A percentile compares a stretch with the other conserved stretches of the same genome.
Evolutionary conservation across 225 moss, liverwort and hornwort species (phyloP).

Genomic region (Physcomitrium patens): DNA sequence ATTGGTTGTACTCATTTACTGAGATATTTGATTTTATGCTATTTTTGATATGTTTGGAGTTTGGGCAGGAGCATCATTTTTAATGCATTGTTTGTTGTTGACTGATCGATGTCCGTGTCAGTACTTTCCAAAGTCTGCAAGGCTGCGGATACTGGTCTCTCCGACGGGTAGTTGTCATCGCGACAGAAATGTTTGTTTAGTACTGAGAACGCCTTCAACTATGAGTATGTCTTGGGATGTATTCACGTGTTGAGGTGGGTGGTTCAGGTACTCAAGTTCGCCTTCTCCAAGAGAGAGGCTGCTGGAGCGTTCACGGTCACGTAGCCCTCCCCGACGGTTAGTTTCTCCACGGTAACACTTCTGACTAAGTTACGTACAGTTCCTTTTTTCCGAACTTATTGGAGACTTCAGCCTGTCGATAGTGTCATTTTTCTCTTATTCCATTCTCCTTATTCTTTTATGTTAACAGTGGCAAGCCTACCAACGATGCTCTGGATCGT

Average conservation of each 20-base stretch:
- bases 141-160: neutral
- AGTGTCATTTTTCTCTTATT: neutral
- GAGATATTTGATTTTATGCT: neutral
- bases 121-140: neutral
- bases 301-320: slow-evolving; percentile 84
- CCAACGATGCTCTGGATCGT: slow-evolving; percentile 46
- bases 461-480: slow-evolving; percentile 45
- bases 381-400: neutral
- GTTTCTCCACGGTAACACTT: slow-evolving; percentile 33
- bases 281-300: slow-evolving; percentile 75
- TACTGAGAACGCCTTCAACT: neutral
- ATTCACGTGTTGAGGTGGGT: slow-evolving; percentile 14
- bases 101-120: neutral
- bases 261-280: slow-evolving; percentile 83
- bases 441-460: neutral
- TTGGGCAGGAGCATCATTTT: neutral
- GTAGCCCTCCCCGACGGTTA: slow-evolving; percentile 85
- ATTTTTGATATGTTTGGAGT: neutral
- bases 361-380: neutral
- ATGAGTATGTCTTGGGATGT: neutral
- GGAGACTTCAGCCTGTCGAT: neutral
- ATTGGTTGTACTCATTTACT: neutral
- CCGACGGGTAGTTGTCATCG: neutral
- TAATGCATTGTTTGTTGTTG: neutral
- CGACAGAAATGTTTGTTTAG: no score